Evolutionary conservation across 495 filamentous ascomycete genomes (phyloP).

Genomic region (Echria macrotheca): DNA sequence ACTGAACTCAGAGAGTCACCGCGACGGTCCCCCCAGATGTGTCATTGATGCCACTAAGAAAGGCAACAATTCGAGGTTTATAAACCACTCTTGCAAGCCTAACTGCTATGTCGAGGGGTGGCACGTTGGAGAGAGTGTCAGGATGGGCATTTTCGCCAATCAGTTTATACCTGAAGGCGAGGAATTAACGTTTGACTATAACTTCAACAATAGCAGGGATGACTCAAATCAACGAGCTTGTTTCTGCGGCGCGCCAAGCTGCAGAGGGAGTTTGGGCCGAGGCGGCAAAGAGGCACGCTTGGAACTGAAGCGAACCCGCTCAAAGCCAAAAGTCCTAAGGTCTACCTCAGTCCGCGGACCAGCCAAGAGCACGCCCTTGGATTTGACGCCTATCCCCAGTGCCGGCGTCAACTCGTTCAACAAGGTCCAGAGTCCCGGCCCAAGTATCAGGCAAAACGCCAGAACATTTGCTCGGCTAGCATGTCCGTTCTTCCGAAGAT

Average conservation of each 20-base stretch:
- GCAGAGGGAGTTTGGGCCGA: background rate
- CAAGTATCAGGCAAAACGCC: background rate
- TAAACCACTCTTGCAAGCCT: conserved; percentile 3
- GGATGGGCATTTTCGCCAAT: conserved; percentile 1
- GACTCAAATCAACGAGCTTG: conserved; percentile 2
- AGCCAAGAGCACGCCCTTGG: background rate
- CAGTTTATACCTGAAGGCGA: conserved; percentile 3
- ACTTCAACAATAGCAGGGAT: background rate
- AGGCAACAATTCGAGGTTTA: conserved; percentile 1
- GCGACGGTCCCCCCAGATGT: background rate
- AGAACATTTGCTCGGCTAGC: background rate
- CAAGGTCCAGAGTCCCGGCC: background rate
- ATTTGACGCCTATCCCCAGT: background rate
- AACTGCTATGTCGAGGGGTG: conserved; percentile 3
- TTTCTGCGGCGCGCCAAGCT: background rate
- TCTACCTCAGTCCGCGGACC: background rate
- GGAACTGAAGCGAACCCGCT: conserved; percentile 1
- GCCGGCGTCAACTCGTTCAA: no score
- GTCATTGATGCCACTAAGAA: conserved; percentile 1
- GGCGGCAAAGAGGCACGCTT: conserved; percentile 1
- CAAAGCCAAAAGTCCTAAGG: conserved; percentile 1
- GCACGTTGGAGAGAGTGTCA: conserved; percentile 2
- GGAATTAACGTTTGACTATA: conserved; percentile 1
- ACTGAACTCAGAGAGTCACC: conserved; percentile 2
- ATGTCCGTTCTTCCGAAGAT: conserved; percentile 2